These are phyloP conservation scores for Meripilus lineatus DNA, from an alignment of 1,284 basidiomycete species.

Conservation along the genomic window DNA sequence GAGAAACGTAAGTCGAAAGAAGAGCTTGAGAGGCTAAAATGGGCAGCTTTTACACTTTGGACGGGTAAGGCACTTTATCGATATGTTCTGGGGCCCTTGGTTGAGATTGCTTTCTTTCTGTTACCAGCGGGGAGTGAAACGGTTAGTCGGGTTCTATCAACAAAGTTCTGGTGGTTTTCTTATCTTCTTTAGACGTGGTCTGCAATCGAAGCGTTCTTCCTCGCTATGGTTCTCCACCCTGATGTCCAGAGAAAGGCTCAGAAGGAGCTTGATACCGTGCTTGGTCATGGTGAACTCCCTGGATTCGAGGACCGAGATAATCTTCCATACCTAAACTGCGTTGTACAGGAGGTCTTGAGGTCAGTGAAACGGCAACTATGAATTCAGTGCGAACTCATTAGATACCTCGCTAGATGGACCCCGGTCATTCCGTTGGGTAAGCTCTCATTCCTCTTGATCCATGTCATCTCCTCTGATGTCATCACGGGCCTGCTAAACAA, in stretches of 20 bases:
- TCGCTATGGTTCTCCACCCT: slow-evolving; percentile 10
- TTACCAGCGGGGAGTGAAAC: not conserved
- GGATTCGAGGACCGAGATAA: slow-evolving; percentile 11
- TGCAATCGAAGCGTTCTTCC: slow-evolving; percentile 10
- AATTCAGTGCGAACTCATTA: no score
- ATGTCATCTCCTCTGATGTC: not conserved
- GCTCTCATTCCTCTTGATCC: not conserved
- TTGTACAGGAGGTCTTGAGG: slow-evolving; percentile 15
- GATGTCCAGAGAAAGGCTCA: slow-evolving; percentile 19
- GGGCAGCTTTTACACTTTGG: slow-evolving; percentile 1
- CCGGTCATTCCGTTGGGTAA: slow-evolving; percentile 22
- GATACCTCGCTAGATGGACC: no score
- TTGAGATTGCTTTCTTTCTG: not conserved
- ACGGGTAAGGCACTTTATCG: slow-evolving; percentile 1
- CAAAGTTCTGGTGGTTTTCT: no score
- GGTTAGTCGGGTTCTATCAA: not conserved
- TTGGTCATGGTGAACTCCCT: slow-evolving; percentile 13
- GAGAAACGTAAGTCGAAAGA: slow-evolving; percentile 11
- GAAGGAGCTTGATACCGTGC: slow-evolving; percentile 21
- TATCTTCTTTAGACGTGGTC: slow-evolving; percentile 4
- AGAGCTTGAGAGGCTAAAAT: slow-evolving; percentile 5
- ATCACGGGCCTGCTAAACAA: no score
- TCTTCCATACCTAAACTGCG: slow-evolving; percentile 13
- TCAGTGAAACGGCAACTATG: not conserved
- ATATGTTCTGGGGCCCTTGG: not conserved